Base-by-base conservation (phyloP, 1,139 yeast genomes). In the Yamadazyma conglobata region DNA sequence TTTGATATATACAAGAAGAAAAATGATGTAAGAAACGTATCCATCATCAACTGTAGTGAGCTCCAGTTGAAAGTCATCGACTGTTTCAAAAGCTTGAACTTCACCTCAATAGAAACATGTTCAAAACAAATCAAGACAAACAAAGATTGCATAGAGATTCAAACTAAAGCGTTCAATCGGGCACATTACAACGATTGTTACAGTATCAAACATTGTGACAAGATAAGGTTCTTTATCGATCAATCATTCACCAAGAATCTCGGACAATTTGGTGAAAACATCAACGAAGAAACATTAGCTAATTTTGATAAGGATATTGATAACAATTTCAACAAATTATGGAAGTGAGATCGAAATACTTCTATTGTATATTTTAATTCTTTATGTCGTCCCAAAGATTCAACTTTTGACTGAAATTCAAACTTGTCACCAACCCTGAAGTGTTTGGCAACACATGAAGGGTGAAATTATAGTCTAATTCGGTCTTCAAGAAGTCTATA, bases 371-470 rank as follows among this genome's bases (percentile, higher is more conserved):
- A n/a, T n/a, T n/a, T 11, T 18, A 4, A 15, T 13, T 9, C 5
- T 11, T 31, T 12, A 55, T 33, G 11, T 42, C 35, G 22, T 49
- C 44, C 88, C 88, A 81, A 16, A 71, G 44, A 6, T 44, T 44
- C 28, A 75, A 48, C 46, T 77, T 79, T 28, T 64, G 65, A 0
- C 52, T 56, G 36, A 61, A 63, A 12, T 64, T 57, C 48, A 79
- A 57, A 35, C 58, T 56, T 6, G 82, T 71, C 6, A 79, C 91
- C n/a, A 84, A 57, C 0, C 93, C 93, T 2, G 88, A 80, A 0
- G 91, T 82, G 31, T 79, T 79, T 3, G 91, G 91, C 24, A 82
- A 69, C 4, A 83, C 89, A 50, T 67, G 75, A 0, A 78, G 39
- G 31, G 46, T 27, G 24, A 47, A 34, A 7, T 40, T 34, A 19